These are phyloP conservation scores for Daldinia concentrica DNA, from an alignment of 495 filamentous ascomycete species.

Conservation along the genomic window DNA sequence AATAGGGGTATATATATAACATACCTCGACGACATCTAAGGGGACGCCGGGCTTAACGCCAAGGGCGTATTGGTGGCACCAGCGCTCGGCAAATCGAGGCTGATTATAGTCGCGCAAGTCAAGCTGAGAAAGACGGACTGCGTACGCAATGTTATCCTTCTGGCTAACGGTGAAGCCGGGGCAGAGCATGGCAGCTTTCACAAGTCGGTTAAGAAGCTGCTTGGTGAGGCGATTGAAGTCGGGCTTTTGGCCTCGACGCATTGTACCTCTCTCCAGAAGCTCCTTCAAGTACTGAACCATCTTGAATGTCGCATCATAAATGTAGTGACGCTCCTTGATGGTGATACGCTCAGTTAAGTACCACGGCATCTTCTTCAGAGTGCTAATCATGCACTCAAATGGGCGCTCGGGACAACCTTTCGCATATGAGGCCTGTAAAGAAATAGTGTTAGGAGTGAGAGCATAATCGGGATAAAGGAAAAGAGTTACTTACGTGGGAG, in stretches of 20 bases:
- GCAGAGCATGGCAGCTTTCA: conserved; percentile 66
- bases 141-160: conserved; percentile 60
- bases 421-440: conserved; percentile 67
- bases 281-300: conserved; percentile 53
- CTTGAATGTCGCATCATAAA: conserved; percentile 62
- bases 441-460: conserved; percentile 21
- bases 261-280: conserved; percentile 35
- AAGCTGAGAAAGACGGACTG: conserved; percentile 33
- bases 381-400: conserved; percentile 79
- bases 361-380: conserved; percentile 82
- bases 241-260: not conserved
- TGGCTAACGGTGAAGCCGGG: conserved; percentile 71
- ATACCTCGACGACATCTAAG: conserved; percentile 58
- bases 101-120: conserved; percentile 45
- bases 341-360: conserved; percentile 68
- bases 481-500: conserved; percentile 25
- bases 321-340: conserved; percentile 65
- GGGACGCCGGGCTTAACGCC: conserved; percentile 52
- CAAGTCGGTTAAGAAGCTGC: conserved; percentile 66
- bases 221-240: conserved; percentile 54
- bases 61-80: conserved; percentile 55
- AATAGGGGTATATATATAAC: conserved; percentile 41
- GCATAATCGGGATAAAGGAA: not conserved
- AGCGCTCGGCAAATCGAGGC: conserved; percentile 51
- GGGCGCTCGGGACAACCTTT: conserved; percentile 73